phyloP scores from a whole-genome alignment of 768 basidiomycete genomes.

The Agaricus blazei region DNA sequence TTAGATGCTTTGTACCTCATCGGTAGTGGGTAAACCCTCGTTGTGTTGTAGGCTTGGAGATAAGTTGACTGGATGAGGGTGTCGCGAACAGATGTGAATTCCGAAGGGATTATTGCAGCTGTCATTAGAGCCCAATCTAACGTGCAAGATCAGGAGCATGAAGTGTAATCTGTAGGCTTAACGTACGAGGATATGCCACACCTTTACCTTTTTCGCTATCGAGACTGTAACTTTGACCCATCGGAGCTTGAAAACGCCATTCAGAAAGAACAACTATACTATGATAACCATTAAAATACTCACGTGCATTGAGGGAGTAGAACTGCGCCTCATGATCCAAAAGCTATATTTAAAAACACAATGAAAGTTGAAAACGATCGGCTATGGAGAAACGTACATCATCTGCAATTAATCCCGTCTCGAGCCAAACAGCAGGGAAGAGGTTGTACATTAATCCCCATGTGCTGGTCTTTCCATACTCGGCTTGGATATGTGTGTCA shows the following conservation, averaged over 20 bases:
- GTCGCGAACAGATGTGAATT: slow-evolving; percentile 23
- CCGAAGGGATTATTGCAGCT: slow-evolving; percentile 35
- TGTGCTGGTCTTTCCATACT: slow-evolving; percentile 16
- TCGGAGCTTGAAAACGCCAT: not conserved
- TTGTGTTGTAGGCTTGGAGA: slow-evolving; percentile 18
- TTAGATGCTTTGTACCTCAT: slow-evolving; percentile 18
- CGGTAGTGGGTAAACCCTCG: slow-evolving; percentile 17
- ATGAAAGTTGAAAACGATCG: slow-evolving; percentile 2
- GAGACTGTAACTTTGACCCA: slow-evolving; percentile 15
- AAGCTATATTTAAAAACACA: not conserved
- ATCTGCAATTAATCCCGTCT: slow-evolving; percentile 30
- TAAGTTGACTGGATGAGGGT: slow-evolving; percentile 25
- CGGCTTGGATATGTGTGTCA: slow-evolving; percentile 13
- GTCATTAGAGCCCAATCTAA: slow-evolving; percentile 48
- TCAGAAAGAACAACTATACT: not conserved
- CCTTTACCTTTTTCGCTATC: slow-evolving; percentile 14
- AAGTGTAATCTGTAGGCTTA: no score
- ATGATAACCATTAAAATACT: not conserved
- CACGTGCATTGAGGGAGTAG: slow-evolving; percentile 6
- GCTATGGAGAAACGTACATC: slow-evolving; percentile 5
- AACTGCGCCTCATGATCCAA: slow-evolving; percentile 11
- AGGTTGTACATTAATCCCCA: slow-evolving; percentile 50
- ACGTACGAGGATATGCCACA: slow-evolving; percentile 11
- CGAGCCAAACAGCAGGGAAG: slow-evolving; percentile 42
- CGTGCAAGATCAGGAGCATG: not conserved